phyloP scores from a whole-genome alignment of 129 eudicot species.

The Gnaphalium uliginosum region DNA sequence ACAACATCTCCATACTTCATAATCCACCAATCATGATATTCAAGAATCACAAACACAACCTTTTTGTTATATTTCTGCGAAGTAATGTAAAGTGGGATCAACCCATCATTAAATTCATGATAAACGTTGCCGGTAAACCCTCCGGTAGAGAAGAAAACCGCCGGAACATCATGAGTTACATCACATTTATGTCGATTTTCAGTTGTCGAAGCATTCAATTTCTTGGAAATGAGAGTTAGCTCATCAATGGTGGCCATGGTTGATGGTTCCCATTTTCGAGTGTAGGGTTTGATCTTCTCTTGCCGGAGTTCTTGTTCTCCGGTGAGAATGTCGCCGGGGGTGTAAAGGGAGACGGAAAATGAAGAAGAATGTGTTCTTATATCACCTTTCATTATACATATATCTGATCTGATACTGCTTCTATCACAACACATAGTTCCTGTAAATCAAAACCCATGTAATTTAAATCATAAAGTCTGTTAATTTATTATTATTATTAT shows the following conservation, averaged over 20 bases:
- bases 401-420: conserved; percentile 66
- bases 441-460: conserved; percentile 32
- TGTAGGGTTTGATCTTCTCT: conserved; percentile 84
- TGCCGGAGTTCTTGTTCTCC: conserved; percentile 42
- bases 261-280: conserved; percentile 87
- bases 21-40: conserved; percentile 92
- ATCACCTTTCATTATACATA: conserved; percentile 88
- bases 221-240: conserved; percentile 57
- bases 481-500: too few relatives aligned
- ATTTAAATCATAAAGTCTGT: neutral
- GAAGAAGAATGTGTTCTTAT: conserved; percentile 76
- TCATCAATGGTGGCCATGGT: conserved; percentile 83
- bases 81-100: conserved; percentile 81
- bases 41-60: conserved; percentile 90
- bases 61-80: conserved; percentile 81
- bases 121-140: conserved; percentile 95
- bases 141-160: conserved; percentile 93
- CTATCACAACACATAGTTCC: conserved; percentile 95
- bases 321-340: conserved; percentile 19
- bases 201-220: conserved; percentile 15
- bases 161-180: conserved; percentile 74
- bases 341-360: conserved; percentile 65
- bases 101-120: conserved; percentile 94
- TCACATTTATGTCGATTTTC: conserved; percentile 51
- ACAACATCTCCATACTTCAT: conserved; percentile 75